These are phyloP conservation scores for Pyrenula aspistea DNA, from an alignment of 495 filamentous ascomycete species.

Conservation along the genomic window DNA sequence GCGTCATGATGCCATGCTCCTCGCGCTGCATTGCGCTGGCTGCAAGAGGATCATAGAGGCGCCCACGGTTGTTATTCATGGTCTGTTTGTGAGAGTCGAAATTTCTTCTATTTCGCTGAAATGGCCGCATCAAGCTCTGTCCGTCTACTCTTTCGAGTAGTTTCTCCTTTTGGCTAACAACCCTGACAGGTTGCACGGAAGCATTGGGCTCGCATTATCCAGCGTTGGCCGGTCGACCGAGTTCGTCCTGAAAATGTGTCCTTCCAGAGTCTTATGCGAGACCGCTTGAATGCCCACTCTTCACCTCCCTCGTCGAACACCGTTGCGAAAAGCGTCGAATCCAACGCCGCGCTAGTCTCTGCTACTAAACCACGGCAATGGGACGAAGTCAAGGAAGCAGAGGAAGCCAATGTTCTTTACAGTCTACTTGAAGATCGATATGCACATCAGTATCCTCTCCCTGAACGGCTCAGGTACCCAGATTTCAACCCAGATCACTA, in stretches of 20 bases:
- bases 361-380: slow-evolving; percentile 8
- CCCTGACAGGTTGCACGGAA: slow-evolving; percentile 30
- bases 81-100: too few relatives aligned
- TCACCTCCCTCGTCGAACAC: slow-evolving; percentile 10
- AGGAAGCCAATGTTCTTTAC: slow-evolving; percentile 58
- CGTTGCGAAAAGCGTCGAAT: slow-evolving; percentile 1
- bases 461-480: slow-evolving; percentile 48
- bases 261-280: slow-evolving; percentile 56
- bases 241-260: slow-evolving; percentile 64
- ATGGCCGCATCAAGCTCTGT: background rate
- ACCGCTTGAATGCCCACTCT: slow-evolving; percentile 36
- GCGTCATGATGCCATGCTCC: background rate
- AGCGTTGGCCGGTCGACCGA: slow-evolving; percentile 65
- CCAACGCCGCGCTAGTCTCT: slow-evolving; percentile 11
- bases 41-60: background rate
- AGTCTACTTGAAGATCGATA: slow-evolving; percentile 66
- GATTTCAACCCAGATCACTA: slow-evolving; percentile 70
- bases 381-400: slow-evolving; percentile 30
- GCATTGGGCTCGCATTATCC: slow-evolving; percentile 54
- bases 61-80: background rate
- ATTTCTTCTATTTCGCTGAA: background rate
- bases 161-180: too few relatives aligned
- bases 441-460: slow-evolving; percentile 53
- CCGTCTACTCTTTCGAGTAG: too few relatives aligned
- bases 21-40: background rate